Evolutionary conservation across 2,329 filamentous ascomycete genomes (phyloP).

Genomic region (Phialophora macrospora): DNA sequence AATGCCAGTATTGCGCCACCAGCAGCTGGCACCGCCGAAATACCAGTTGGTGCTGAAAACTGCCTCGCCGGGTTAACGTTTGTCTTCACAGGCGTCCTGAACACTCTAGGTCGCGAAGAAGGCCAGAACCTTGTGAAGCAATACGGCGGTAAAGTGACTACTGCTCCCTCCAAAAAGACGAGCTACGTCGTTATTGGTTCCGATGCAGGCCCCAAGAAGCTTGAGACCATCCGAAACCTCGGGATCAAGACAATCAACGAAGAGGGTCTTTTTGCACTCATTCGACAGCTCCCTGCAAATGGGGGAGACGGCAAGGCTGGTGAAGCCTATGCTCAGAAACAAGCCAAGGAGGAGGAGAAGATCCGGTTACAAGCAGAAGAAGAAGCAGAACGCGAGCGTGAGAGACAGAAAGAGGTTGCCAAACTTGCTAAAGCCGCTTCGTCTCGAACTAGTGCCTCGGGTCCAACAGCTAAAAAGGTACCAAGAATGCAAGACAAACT

Average conservation of each 20-base stretch:
- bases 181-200: slow-evolving; percentile 88
- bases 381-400: slow-evolving; percentile 80
- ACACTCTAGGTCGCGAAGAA: slow-evolving; percentile 80
- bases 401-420: slow-evolving; percentile 53
- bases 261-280: slow-evolving; percentile 85
- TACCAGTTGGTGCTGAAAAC: slow-evolving; percentile 84
- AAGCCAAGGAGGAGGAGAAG: slow-evolving; percentile 81
- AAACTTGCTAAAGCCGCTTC: slow-evolving; percentile 50
- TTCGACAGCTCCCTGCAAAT: slow-evolving; percentile 77
- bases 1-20: slow-evolving; percentile 67
- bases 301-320: slow-evolving; percentile 89
- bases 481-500: slow-evolving; percentile 66
- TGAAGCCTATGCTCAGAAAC: slow-evolving; percentile 82
- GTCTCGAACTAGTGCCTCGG: slow-evolving; percentile 48
- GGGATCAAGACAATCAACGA: slow-evolving; percentile 93
- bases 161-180: slow-evolving; percentile 86
- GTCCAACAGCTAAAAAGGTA: slow-evolving; percentile 48
- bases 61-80: slow-evolving; percentile 89
- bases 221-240: slow-evolving; percentile 79
- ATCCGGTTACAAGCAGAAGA: slow-evolving; percentile 78
- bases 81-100: slow-evolving; percentile 90
- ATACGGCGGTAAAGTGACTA: slow-evolving; percentile 89
- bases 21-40: slow-evolving; percentile 66
- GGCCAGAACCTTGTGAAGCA: slow-evolving; percentile 85
- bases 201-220: slow-evolving; percentile 91